Percentiles rank a stretch among this genome's conserved stretches.
phyloP scores from a whole-genome alignment of 768 basidiomycete species.

The Roridomyces roridus region DNA sequence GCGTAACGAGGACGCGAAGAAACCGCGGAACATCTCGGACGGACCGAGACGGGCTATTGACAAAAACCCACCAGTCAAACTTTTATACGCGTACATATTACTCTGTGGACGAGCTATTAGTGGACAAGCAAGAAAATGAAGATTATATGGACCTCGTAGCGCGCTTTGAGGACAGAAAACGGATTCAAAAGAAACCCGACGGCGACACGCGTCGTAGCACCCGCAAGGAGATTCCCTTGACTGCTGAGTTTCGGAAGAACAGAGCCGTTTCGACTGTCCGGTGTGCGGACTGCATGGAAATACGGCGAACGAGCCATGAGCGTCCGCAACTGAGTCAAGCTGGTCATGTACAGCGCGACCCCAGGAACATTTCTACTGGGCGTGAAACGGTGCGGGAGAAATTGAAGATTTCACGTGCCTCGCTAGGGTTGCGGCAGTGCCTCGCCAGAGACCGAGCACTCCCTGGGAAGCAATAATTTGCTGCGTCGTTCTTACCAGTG shows the following conservation, averaged over 20 bases:
- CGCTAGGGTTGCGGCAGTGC: slow-evolving; percentile 80
- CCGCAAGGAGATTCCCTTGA: slow-evolving; percentile 85
- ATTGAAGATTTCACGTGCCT: slow-evolving; percentile 49
- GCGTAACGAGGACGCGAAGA: slow-evolving; percentile 85
- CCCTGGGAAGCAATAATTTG: slow-evolving; percentile 72
- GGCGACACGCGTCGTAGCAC: slow-evolving; percentile 78
- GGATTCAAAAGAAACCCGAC: slow-evolving; percentile 91
- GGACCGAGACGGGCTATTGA: slow-evolving; percentile 75
- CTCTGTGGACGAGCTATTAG: slow-evolving; percentile 53
- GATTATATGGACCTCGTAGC: slow-evolving; percentile 74
- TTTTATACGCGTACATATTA: slow-evolving; percentile 75
- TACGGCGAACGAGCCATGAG: slow-evolving; percentile 74
- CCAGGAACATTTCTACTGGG: slow-evolving; percentile 84
- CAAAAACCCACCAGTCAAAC: slow-evolving; percentile 61
- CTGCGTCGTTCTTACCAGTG: slow-evolving; percentile 57
- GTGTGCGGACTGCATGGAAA: slow-evolving; percentile 53
- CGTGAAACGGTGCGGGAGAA: slow-evolving; percentile 3
- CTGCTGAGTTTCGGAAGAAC: slow-evolving; percentile 74
- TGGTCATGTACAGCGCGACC: slow-evolving; percentile 90
- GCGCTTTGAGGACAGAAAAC: slow-evolving; percentile 88
- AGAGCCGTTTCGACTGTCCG: slow-evolving; percentile 43
- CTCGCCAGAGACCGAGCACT: slow-evolving; percentile 81
- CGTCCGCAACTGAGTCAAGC: slow-evolving; percentile 81
- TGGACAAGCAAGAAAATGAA: background rate
- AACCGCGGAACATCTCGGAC: slow-evolving; percentile 83